Base-by-base conservation (phyloP, 352 stramenopile genomes). In the Thraustochytrium sp. region DNA sequence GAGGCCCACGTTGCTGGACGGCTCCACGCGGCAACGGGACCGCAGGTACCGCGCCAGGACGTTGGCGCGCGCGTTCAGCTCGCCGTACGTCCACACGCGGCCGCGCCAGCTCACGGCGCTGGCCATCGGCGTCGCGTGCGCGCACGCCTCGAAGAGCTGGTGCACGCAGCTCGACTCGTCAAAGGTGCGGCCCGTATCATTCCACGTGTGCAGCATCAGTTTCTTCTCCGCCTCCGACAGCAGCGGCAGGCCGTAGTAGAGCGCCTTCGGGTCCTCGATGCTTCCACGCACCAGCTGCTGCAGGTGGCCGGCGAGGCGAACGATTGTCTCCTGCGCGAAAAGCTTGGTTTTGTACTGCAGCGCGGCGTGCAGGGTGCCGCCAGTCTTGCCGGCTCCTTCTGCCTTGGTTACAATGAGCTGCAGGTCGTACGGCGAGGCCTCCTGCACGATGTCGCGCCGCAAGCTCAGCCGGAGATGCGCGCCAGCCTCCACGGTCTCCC, bases 41-140 rank as follows among this genome's bases (percentile, higher is more conserved):
- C 82, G 82, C 74, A 86, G 56, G 53, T 86, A 84, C n/a, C 72
- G 82, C 38, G 82, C 68, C 13, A 86, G 51, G 48, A 75, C 34
- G 40, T 86, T 86, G 21, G 82, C 73, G 31, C 72, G 72, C 29
- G 34, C 48, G 23, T 86, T 76, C 21, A 86, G 82, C 51, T 86
- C 82, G 11, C 51, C 44, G 46, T 86, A 86, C n/a, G 82, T 85
- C 55, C 54, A 80, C 23, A 34, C 34, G 5, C 44, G 18, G 23
- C 44, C 54, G 21, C 61, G 40, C 31, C 55, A 80, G 8, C 21
- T 21, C 31, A 84, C 16, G 5, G 75, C 75, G 55, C 36, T 36
- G 9, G 59, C 26, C 0, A 62, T n/a, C 23, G 75, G 59, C 16
- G 18, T 74, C 21, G 9, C 4, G 23, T 48, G 64, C 1, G 62